phyloP scores from a whole-genome alignment of 768 basidiomycete species.

The Tulasnella sp. region DNA sequence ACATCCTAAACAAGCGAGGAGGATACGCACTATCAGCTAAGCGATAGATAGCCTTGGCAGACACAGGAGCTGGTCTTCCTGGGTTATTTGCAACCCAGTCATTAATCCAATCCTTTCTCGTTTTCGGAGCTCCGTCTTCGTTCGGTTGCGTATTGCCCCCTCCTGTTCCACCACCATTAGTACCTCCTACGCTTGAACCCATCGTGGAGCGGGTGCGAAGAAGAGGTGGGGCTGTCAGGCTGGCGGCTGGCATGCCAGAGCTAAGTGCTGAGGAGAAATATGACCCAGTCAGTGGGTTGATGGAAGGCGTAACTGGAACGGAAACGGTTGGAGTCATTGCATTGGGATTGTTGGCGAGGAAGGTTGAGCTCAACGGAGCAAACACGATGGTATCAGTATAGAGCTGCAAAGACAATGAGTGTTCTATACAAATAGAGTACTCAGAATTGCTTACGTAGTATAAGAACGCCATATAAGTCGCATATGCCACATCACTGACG shows the following conservation, averaged over 20 bases:
- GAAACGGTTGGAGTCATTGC: conserved; percentile 8
- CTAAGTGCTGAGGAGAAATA: conserved; percentile 1
- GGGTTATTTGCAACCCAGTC: conserved; percentile 52
- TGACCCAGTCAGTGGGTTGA: neutral
- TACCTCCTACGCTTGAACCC: neutral
- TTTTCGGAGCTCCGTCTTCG: conserved; percentile 23
- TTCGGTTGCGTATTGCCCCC: conserved; percentile 6
- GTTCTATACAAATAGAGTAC: neutral
- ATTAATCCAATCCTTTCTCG: conserved; percentile 56
- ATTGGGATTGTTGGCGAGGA: conserved; percentile 25
- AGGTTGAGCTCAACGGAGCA: conserved; percentile 68
- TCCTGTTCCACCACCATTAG: neutral
- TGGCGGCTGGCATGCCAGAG: neutral
- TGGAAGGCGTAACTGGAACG: neutral
- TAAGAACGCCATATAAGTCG: conserved; percentile 51
- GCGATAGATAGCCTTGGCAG: conserved; percentile 72
- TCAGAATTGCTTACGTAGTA: conserved; percentile 47
- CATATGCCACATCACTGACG: conserved; percentile 45
- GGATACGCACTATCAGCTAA: conserved; percentile 62
- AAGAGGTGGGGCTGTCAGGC: neutral
- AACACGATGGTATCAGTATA: conserved; percentile 79
- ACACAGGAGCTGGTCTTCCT: conserved; percentile 55
- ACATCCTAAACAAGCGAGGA: neutral
- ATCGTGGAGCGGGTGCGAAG: conserved; percentile 1
- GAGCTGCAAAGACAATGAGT: conserved; percentile 33